Evolutionary conservation across 139 green algal genomes (phyloP).

Genomic region (Chlamydomonas incerta): DNA sequence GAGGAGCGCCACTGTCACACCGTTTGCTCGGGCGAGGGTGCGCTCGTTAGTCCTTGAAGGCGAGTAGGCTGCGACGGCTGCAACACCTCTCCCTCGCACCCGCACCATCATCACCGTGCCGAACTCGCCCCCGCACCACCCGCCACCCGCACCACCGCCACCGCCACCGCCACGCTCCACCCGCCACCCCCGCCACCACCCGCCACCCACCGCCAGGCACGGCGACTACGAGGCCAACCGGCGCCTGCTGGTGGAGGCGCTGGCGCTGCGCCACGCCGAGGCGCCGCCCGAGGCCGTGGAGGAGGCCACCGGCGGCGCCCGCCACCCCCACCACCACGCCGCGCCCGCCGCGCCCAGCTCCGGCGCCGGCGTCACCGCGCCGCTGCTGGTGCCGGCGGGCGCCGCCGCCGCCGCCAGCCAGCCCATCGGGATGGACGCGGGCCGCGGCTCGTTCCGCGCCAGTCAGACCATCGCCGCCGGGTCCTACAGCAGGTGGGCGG

Average conservation of each 20-base stretch:
- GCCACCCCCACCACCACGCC: neutral
- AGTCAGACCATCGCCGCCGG: conserved; percentile 55
- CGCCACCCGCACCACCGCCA: no score
- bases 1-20: no score
- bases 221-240: conserved; percentile 57
- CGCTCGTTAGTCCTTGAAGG: no score
- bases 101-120: no score
- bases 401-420: conserved; percentile 4
- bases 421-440: conserved; percentile 4
- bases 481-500: conserved; percentile 50
- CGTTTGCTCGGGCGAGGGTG: no score
- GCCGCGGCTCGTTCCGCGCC: conserved; percentile 51
- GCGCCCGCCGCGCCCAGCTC: neutral
- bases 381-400: conserved; percentile 13
- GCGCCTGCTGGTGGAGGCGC: conserved; percentile 53
- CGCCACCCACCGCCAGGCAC: neutral
- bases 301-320: neutral
- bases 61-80: no score
- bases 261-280: conserved; percentile 34
- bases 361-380: neutral
- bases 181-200: neutral
- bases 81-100: no score
- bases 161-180: no score
- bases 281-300: neutral
- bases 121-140: neutral